Conservation (phyloP, 2,329 filamentous ascomycete genomes). For the Diaporthe batatas region DNA sequence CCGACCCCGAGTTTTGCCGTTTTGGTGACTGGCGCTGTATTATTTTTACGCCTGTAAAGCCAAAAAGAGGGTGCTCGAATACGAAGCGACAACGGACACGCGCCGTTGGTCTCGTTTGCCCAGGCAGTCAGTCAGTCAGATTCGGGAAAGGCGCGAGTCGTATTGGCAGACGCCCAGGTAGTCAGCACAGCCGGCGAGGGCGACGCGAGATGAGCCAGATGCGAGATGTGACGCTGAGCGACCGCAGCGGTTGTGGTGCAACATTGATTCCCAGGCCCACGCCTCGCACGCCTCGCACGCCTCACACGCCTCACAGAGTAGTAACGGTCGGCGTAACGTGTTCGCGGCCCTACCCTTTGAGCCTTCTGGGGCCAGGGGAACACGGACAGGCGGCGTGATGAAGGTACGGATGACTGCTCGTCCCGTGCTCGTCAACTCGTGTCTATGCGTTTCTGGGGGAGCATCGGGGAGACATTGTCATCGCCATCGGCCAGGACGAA, state of each 20-base stretch:
- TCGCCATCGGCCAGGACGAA: conserved; percentile 32
- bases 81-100: conserved; percentile 27
- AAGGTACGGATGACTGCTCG: not conserved
- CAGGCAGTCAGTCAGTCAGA: conserved; percentile 1
- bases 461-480: conserved; percentile 20
- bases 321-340: conserved; percentile 30
- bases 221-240: conserved; percentile 29
- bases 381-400: not conserved
- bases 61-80: conserved; percentile 22
- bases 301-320: conserved; percentile 14
- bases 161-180: conserved; percentile 19
- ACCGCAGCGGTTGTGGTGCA: conserved; percentile 11
- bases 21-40: conserved; percentile 15
- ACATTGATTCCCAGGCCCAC: not conserved
- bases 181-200: conserved; percentile 20
- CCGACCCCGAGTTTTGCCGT: conserved; percentile 26
- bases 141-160: conserved; percentile 32
- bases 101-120: conserved; percentile 2
- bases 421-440: conserved; percentile 19
- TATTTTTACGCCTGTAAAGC: not conserved
- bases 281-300: conserved; percentile 24
- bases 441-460: conserved; percentile 16
- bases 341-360: not conserved
- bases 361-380: not conserved
- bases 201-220: conserved; percentile 32